Evolutionary conservation across 352 stramenopile species (phyloP), one percentile per base, ranked within the genome.

Genomic region (Aphanomyces cochlioides): DNA sequence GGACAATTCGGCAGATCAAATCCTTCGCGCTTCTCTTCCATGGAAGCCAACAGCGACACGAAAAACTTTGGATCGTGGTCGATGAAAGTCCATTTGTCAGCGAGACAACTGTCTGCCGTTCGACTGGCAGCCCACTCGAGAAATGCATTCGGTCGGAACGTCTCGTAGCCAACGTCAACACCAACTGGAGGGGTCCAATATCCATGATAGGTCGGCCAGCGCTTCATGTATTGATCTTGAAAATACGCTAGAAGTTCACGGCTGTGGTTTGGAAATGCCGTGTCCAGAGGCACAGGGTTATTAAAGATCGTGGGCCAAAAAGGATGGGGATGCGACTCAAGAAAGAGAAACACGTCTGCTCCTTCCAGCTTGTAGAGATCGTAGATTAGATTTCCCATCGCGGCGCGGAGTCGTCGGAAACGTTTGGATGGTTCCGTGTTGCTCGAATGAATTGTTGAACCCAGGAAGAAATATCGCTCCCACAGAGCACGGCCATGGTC

Each of bases 191-290:
- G 50, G n/a, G 50, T 19, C 50, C 50, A 58, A 19, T 58, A 58
- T 19, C 50, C 50, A n/a, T 58, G 50, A 19, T 58, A 58, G n/a
- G 50, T 38, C n/a, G 50, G 50, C 50, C 50, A 58, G 8, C 50
- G 50, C 50, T 58, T 58, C 50, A 34, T 58, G 50, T 34, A 58
- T 58, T 58, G 50, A 34, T 58, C 50, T 34, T 58, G 50, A 58
- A 58, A 58, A 1, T 58, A 58, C 50, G 50, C 28, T 34, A 58
- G 50, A 8, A 58, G 50, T 1, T 10, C 50, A 34, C 50, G 50
- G n/a, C 50, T 58, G 50, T 19, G 3, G 37, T 34, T 58, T 13
- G 50, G 50, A 19, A 58, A 58, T 34, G 50, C 28, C 8, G n/a
- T 58, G 50, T 58, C 50, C 8, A 58, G n/a, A n/a, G 50, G 50